Conservation (phyloP, 768 basidiomycete genomes). For the Suillus sp. region DNA sequence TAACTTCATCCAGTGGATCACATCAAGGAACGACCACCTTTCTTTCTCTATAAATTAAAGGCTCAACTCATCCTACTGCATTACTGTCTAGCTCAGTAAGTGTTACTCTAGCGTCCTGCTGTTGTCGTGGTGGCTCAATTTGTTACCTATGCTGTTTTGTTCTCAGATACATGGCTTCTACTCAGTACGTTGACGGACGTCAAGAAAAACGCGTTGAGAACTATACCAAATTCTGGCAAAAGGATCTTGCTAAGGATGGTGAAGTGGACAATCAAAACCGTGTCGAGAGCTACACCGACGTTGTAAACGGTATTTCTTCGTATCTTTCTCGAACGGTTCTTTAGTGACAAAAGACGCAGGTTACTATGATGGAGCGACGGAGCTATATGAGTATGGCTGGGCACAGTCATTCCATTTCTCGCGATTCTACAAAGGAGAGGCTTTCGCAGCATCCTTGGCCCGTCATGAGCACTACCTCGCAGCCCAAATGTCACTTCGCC, state of each 20-base stretch:
- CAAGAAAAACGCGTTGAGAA: slow-evolving; percentile 69
- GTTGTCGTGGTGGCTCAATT: no score
- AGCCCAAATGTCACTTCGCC: slow-evolving; percentile 72
- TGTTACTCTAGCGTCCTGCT: no score
- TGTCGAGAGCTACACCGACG: slow-evolving; percentile 83
- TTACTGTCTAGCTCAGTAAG: not conserved
- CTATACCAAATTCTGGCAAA: slow-evolving; percentile 93
- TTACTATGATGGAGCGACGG: slow-evolving; percentile 93
- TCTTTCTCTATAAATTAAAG: not conserved
- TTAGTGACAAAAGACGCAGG: slow-evolving; percentile 43
- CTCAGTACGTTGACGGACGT: slow-evolving; percentile 55
- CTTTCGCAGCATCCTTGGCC: slow-evolving; percentile 64
- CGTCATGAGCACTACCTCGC: slow-evolving; percentile 96
- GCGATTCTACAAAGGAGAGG: slow-evolving; percentile 89
- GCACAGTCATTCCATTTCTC: slow-evolving; percentile 89
- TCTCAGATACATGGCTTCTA: slow-evolving; percentile 13
- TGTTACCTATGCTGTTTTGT: not conserved
- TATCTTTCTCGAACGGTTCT: not conserved
- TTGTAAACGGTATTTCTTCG: slow-evolving; percentile 76
- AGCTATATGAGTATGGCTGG: slow-evolving; percentile 92
- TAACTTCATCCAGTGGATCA: not conserved
- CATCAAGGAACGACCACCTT: not conserved
- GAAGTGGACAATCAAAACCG: slow-evolving; percentile 69
- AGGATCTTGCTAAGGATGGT: slow-evolving; percentile 71
- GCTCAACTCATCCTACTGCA: not conserved